Evolutionary conservation across 345 rosid species (phyloP), one percentile per base, ranked within the genome.

Genomic region (Murraya koenigii): DNA sequence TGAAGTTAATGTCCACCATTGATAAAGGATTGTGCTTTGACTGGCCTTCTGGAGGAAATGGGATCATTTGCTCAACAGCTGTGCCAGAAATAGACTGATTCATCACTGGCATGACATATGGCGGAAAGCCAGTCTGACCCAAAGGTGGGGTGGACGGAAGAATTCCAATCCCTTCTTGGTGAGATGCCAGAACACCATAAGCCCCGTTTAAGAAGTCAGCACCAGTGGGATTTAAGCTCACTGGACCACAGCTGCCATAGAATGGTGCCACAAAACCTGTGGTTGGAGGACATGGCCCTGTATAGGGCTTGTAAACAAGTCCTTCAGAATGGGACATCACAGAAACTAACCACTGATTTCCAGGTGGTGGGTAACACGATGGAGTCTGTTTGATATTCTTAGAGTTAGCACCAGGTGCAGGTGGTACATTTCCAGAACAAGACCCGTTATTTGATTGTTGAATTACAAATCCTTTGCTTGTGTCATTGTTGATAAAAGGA

Each of bases 271-370:
- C 74, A 30, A 84, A 75, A 52, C 90, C 90, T 17, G 88, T 62
- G 59, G 85, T 66, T 66, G 95, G 93, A 80, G 92, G 94, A 65
- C 89, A 87, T 11, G 91, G 90, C 32, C 89, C 89, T 8, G 86
- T 30, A 77, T 86, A 92, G 8, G 98, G 97, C 87, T 92, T 94
- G 81, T 92, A 94, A 52, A 92, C 84, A 54, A 92, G 85, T 72
- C 98, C 98, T 83, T 94, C 95, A 25, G 95, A 89, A 26, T 89
- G 95, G 61, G 98, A 88, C 85, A 91, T 88, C 26, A 92, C 86
- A 28, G 97, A 95, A 77, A 91, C 87, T 80, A 92, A 73, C 97
- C 97, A 92, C 79, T 92, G 97, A 79, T 79, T 86, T 74, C 89
- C 97, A 76, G 88, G 69, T 7, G 91, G 80, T 23, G 85, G 84